Base-by-base conservation (phyloP, 208 protist genomes). In the Chromosphaera perkinsii region DNA sequence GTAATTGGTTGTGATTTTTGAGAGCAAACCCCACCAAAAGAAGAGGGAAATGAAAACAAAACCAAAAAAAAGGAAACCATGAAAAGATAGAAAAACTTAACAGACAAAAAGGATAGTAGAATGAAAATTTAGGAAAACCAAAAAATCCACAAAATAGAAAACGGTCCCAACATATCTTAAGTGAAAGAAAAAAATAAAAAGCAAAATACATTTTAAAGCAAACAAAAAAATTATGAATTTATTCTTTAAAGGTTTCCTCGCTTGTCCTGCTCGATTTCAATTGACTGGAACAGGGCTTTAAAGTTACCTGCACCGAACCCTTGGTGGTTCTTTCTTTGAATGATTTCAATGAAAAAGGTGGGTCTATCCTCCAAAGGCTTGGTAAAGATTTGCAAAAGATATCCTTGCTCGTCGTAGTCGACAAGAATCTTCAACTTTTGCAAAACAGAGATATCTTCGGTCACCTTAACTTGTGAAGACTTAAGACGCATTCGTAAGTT, bases 331-430 rank as follows among this genome's bases (percentile, higher is more conserved):
- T 65, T 12, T 56, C 85, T 61, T 82, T 91, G 87, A 39, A 90
- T 89, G 26, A 91, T 81, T 79, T 91, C 87, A 58, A 84, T 76
- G 64, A 91, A 91, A 2, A 91, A 42, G 2, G 87, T 91, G 63
- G 87, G 87, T 64, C 84, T 69, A 54, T 91, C 87, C 73, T 89
- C 72, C 7, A 86, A 40, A 31, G 84, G 84, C 51, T 84, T 82
- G 29, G 85, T 91, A 67, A 91, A 91, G 39, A 91, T 89, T 76
- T 91, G 87, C 47, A 91, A 71, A n/a, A 91, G 73, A 47, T 81
- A 76, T 37, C 81, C 83, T 17, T 80, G 75, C 1, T 91, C 83
- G 72, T 91, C 87, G 47, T 79, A 89, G 62, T 91, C 86, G 52
- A 91, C 77, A 20, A 91, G 75, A 54, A 90, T 89, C 17, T 78